Base-by-base conservation (phyloP, 1,284 basidiomycete species). In the Phellopilus nigrolimitatus region DNA sequence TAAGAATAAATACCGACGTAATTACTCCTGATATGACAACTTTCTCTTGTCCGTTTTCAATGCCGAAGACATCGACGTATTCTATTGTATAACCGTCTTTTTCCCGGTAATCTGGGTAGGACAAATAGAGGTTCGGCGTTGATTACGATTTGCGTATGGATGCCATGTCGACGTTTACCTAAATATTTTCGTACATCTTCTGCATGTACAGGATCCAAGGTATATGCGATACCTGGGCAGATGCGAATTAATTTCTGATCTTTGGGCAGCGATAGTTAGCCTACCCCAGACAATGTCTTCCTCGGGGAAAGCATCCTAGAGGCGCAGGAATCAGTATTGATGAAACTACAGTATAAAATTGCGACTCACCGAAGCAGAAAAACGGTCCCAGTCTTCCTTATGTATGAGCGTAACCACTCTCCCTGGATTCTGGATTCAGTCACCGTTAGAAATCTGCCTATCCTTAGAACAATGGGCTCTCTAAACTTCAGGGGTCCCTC, bases 371-470 rank as follows among this genome's bases (percentile, higher is more conserved):
- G 77, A 76, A 17, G 64, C 70, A 12, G 86, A 86, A 62, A 88
- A 83, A 7, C 68, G 65, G 45, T 83, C 80, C 91, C 91, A 95
- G 50, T 92, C 87, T 64, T 84, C 79, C 53, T 88, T 84, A 60
- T 88, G 84, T n/a, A 94, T 74, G 3, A 95, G 71, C 1, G 91
- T 95, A 3, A 92, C 91, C 1, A 92, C 91, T n/a, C 91, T 72
- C 3, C 91, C 91, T 4, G 88, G 88, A 51, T 71, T 78, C 84
- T 89, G 47, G n/a, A n/a, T n/a, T n/a, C n/a, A n/a, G n/a, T n/a
- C n/a, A n/a, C n/a, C n/a, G n/a, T n/a, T n/a, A 37, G 10, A 13
- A n/a, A 24, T 13, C 10, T 31, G 38, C 9, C 15, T 21, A 17
- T 8, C 3, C 3, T 37, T 13, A 21, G 12, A 41, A 15, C 12